These are phyloP conservation scores for Ophiostoma novo-ulmi DNA, from an alignment of 2,329 filamentous ascomycete species.

Conservation along the genomic window DNA sequence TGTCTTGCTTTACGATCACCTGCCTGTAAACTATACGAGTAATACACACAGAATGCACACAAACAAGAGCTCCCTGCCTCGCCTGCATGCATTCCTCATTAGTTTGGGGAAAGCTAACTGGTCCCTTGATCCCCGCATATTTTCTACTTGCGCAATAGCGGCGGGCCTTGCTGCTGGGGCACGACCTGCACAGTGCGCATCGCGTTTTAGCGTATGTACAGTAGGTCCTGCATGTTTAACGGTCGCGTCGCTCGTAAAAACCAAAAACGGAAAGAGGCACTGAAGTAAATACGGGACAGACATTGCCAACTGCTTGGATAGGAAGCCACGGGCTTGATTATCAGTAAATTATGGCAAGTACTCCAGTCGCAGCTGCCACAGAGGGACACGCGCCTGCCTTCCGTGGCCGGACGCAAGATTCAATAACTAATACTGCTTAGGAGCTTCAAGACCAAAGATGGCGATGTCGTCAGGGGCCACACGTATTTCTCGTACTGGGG, in stretches of 20 bases:
- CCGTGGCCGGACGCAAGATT: background rate
- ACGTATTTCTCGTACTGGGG: background rate
- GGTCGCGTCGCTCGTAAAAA: background rate
- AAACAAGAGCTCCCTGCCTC: background rate
- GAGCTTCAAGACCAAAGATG: background rate
- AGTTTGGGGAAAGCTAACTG: background rate
- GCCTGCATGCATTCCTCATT: background rate
- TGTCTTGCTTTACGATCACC: slow-evolving; percentile 11
- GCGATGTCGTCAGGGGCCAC: slow-evolving; percentile 8
- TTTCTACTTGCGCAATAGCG: background rate
- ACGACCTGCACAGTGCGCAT: slow-evolving; percentile 10
- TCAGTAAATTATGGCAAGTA: background rate
- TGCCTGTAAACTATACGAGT: background rate
- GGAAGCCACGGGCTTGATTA: too few species aligned
- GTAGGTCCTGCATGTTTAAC: background rate
- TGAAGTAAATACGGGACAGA: background rate
- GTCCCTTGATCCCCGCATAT: slow-evolving; percentile 8
- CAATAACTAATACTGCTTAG: background rate
- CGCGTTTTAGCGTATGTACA: background rate
- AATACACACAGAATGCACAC: background rate
- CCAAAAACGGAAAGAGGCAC: background rate
- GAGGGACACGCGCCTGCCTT: background rate
- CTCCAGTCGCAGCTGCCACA: background rate
- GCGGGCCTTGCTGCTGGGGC: background rate
- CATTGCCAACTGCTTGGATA: background rate